phyloP scores from a whole-genome alignment of 257 asterid genomes.

The Catharanthus roseus region DNA sequence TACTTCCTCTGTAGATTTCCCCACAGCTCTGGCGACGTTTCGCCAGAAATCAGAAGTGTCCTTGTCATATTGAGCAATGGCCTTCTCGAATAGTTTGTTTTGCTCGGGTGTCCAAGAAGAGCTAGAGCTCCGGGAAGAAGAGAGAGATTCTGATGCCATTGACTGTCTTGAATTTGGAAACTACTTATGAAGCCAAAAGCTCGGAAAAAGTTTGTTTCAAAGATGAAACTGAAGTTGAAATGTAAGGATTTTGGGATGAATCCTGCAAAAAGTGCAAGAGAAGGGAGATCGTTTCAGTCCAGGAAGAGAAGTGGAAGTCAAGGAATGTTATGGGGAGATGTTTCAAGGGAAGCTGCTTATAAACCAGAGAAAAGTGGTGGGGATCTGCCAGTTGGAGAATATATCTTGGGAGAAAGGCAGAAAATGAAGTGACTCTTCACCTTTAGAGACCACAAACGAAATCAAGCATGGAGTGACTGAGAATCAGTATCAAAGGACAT shows the following conservation, averaged over 20 bases:
- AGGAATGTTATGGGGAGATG: constrained; percentile 20
- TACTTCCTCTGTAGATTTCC: constrained; percentile 64
- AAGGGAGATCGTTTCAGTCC: not conserved
- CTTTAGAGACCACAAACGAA: constrained; percentile 43
- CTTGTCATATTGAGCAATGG: constrained; percentile 53
- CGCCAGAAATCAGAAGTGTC: constrained; percentile 82
- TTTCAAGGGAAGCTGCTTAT: constrained; percentile 28
- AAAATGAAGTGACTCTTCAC: constrained; percentile 45
- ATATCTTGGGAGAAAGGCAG: constrained; percentile 33
- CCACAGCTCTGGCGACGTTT: constrained; percentile 55
- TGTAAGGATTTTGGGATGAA: constrained; percentile 1
- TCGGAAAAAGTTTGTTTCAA: not conserved
- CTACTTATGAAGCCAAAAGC: not conserved
- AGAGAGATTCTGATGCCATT: constrained; percentile 54
- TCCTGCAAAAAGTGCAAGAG: constrained; percentile 10
- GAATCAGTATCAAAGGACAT: constrained; percentile 22
- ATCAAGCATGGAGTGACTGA: not conserved
- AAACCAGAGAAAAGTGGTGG: constrained; percentile 38
- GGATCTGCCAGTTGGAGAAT: constrained; percentile 48
- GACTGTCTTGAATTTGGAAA: not conserved
- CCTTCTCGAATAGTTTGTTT: constrained; percentile 67
- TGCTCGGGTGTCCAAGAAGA: constrained; percentile 55
- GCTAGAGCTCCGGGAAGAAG: constrained; percentile 26
- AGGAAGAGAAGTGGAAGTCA: too few relatives aligned
- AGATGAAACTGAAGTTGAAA: constrained; percentile 5